Conservation (phyloP, 2,329 filamentous ascomycete genomes). For the Ceratocystis variospora region DNA sequence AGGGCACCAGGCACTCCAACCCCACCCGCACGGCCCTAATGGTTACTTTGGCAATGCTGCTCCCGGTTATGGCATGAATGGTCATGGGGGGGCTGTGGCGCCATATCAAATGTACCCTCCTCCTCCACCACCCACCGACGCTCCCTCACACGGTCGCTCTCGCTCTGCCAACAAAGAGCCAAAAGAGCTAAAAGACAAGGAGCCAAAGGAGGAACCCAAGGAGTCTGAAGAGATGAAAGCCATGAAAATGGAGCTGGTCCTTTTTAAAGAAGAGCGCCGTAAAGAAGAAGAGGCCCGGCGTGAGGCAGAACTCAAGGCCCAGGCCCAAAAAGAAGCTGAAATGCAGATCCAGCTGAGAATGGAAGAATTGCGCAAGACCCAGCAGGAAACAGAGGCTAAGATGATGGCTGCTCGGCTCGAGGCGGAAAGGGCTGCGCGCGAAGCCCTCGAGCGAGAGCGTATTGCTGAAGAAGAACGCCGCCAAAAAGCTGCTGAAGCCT, state of each 20-base stretch:
- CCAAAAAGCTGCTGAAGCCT: slow-evolving; percentile 24
- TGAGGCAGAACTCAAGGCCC: slow-evolving; percentile 32
- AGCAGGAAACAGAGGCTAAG: slow-evolving; percentile 25
- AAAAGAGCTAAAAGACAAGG: slow-evolving; percentile 22
- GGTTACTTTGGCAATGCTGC: slow-evolving; percentile 26
- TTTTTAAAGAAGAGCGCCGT: slow-evolving; percentile 35
- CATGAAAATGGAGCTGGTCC: slow-evolving; percentile 46
- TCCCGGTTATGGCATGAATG: slow-evolving; percentile 19
- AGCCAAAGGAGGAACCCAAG: slow-evolving; percentile 28
- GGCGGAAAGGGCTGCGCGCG: slow-evolving; percentile 32
- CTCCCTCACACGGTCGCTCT: slow-evolving; percentile 29
- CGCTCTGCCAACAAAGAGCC: slow-evolving; percentile 21
- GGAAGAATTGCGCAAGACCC: slow-evolving; percentile 30
- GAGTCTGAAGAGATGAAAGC: slow-evolving; percentile 37
- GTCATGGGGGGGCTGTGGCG: slow-evolving; percentile 11
- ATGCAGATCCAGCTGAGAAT: slow-evolving; percentile 30
- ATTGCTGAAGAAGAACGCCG: slow-evolving; percentile 33
- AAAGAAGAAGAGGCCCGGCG: slow-evolving; percentile 34
- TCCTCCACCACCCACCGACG: slow-evolving; percentile 32
- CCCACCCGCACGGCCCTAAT: slow-evolving; percentile 12
- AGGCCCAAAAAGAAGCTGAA: slow-evolving; percentile 36
- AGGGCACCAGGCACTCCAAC: slow-evolving; percentile 2
- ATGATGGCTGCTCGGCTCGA: slow-evolving; percentile 35
- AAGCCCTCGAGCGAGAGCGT: slow-evolving; percentile 33
- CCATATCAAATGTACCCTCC: slow-evolving; percentile 25